These are phyloP conservation scores for Fagus sylvatica DNA, from an alignment of 306 rosid species.

Conservation along the genomic window DNA sequence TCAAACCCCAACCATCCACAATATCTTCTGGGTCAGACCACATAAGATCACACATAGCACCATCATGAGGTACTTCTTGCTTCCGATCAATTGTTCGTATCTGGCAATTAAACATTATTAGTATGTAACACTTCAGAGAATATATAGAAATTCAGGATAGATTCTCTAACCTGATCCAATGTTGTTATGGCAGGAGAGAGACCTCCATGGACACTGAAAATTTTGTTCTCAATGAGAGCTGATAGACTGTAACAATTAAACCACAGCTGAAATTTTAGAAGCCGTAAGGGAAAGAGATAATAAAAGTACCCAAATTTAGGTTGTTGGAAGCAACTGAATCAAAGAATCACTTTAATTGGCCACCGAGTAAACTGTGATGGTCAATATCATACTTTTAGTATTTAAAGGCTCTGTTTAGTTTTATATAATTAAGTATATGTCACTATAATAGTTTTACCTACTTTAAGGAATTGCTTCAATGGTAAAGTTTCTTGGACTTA, in stretches of 20 bases:
- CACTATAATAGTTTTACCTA: not conserved
- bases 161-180: slow-evolving; percentile 78
- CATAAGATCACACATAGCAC: slow-evolving; percentile 97
- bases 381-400: not conserved
- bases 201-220: slow-evolving; percentile 98
- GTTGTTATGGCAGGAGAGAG: slow-evolving; percentile 96
- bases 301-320: slow-evolving; percentile 15
- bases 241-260: slow-evolving; percentile 64
- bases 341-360: slow-evolving; percentile 5
- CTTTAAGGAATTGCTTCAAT: not conserved
- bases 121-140: slow-evolving; percentile 13
- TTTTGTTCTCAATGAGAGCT: slow-evolving; percentile 89
- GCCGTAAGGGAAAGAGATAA: slow-evolving; percentile 17
- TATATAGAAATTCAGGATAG: slow-evolving; percentile 3
- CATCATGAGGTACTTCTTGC: slow-evolving; percentile 99
- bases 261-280: slow-evolving; percentile 21
- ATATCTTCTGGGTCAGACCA: slow-evolving; percentile 99
- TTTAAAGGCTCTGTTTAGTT: not conserved
- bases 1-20: slow-evolving; percentile 96
- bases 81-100: slow-evolving; percentile 92
- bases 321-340: slow-evolving; percentile 20
- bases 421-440: not conserved
- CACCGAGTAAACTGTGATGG: not conserved
- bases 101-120: slow-evolving; percentile 41
- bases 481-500: not conserved